phyloP scores from a whole-genome alignment of 2,329 filamentous ascomycete species.

The Aureobasidium subglaciale region DNA sequence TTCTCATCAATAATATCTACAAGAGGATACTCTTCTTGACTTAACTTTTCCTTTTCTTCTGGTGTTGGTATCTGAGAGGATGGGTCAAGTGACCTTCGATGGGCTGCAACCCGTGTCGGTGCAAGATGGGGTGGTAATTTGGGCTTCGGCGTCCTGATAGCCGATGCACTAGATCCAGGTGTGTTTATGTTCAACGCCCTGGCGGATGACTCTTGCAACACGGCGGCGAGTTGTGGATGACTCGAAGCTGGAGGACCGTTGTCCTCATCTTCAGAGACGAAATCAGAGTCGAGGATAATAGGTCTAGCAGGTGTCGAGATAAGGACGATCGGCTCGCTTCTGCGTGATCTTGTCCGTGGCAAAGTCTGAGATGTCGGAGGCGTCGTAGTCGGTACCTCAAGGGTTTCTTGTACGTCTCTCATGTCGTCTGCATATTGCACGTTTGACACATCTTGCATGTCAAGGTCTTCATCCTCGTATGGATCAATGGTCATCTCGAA shows the following conservation, averaged over 20 bases:
- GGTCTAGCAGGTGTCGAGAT: background rate
- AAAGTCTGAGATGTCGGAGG: too few relatives aligned
- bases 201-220: background rate
- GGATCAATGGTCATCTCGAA: too few relatives aligned
- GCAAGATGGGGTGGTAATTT: conserved; percentile 3
- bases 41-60: background rate
- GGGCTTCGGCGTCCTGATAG: background rate
- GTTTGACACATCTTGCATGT: too few relatives aligned
- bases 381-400: too few relatives aligned
- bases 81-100: background rate
- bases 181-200: background rate
- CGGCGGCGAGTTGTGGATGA: background rate
- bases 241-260: background rate
- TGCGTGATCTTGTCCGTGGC: background rate
- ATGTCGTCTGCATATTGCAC: too few relatives aligned
- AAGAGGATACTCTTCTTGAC: background rate
- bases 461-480: too few relatives aligned
- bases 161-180: background rate
- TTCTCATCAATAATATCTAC: background rate
- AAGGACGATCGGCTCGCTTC: background rate
- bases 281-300: background rate
- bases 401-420: too few relatives aligned
- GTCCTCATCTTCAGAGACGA: background rate
- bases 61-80: background rate
- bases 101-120: background rate